Evolutionary conservation across 2,329 filamentous ascomycete genomes (phyloP).

Genomic region (Colletotrichum sp.): DNA sequence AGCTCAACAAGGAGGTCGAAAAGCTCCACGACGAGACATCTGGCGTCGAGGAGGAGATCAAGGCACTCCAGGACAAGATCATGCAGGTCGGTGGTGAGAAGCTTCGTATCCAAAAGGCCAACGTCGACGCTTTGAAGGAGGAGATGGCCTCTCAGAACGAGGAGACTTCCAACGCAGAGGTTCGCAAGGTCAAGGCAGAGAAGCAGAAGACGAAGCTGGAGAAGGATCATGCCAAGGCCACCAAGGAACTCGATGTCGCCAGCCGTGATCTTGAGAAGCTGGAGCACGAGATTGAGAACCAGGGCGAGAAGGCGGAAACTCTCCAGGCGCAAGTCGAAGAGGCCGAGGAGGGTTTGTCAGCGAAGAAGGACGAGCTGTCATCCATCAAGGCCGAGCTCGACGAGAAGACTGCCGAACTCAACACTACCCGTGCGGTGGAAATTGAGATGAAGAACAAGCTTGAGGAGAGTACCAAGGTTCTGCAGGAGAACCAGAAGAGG

Average conservation of each 20-base stretch:
- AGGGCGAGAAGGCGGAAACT: slow-evolving; percentile 76
- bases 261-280: slow-evolving; percentile 77
- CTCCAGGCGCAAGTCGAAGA: slow-evolving; percentile 78
- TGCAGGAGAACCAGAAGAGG: slow-evolving; percentile 85
- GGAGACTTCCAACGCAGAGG: slow-evolving; percentile 83
- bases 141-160: slow-evolving; percentile 83
- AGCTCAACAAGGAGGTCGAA: slow-evolving; percentile 78
- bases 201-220: slow-evolving; percentile 89
- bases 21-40: slow-evolving; percentile 85
- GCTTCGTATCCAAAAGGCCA: slow-evolving; percentile 86
- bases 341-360: slow-evolving; percentile 77
- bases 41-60: slow-evolving; percentile 91
- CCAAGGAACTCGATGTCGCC: slow-evolving; percentile 77
- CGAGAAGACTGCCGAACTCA: slow-evolving; percentile 82
- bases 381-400: slow-evolving; percentile 85
- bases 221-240: slow-evolving; percentile 79
- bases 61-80: slow-evolving; percentile 91
- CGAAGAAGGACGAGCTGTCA: slow-evolving; percentile 81
- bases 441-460: slow-evolving; percentile 99
- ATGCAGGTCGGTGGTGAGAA: slow-evolving; percentile 98
- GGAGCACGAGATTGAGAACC: slow-evolving; percentile 78
- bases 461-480: slow-evolving; percentile 91
- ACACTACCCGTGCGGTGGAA: slow-evolving; percentile 85
- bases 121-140: slow-evolving; percentile 87
- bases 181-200: slow-evolving; percentile 89